phyloP scores from a whole-genome alignment of 2,329 filamentous ascomycete species.

The Fusarium luffae region DNA sequence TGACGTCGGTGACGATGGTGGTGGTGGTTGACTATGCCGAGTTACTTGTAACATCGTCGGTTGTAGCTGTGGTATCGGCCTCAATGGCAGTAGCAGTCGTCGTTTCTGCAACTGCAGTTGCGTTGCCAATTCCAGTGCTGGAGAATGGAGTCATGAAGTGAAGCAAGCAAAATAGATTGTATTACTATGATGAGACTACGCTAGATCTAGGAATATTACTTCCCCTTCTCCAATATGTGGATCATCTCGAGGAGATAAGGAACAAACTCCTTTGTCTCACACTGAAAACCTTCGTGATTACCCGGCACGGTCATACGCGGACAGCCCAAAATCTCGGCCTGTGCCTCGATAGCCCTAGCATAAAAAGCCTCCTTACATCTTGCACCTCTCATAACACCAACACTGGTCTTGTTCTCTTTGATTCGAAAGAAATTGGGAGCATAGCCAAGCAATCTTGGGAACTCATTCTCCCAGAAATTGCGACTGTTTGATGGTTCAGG shows the following conservation, averaged over 20 bases:
- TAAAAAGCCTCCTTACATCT: conserved; percentile 2
- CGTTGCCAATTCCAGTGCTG: no score
- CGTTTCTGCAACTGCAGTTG: no score
- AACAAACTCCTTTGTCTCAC: conserved; percentile 6
- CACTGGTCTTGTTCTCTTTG: background rate
- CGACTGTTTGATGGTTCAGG: background rate
- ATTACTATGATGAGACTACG: no score
- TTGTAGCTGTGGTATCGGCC: no score
- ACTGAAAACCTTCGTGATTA: conserved; percentile 7
- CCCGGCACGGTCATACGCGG: conserved; percentile 5
- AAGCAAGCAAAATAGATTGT: no score
- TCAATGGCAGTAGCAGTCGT: no score
- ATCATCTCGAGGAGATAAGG: background rate
- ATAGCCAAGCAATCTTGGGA: background rate
- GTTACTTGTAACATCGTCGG: no score
- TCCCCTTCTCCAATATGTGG: background rate
- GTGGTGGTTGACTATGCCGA: no score
- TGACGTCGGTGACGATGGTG: no score
- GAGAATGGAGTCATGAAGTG: no score
- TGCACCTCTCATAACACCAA: conserved; percentile 4
- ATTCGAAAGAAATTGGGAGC: background rate
- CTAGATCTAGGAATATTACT: background rate
- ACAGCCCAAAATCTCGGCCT: background rate
- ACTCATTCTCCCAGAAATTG: conserved; percentile 19
- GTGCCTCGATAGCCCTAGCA: background rate